Evolutionary conservation across 2,329 filamentous ascomycete genomes (phyloP).

Genomic region (Hymenoscyphus fraxineus): DNA sequence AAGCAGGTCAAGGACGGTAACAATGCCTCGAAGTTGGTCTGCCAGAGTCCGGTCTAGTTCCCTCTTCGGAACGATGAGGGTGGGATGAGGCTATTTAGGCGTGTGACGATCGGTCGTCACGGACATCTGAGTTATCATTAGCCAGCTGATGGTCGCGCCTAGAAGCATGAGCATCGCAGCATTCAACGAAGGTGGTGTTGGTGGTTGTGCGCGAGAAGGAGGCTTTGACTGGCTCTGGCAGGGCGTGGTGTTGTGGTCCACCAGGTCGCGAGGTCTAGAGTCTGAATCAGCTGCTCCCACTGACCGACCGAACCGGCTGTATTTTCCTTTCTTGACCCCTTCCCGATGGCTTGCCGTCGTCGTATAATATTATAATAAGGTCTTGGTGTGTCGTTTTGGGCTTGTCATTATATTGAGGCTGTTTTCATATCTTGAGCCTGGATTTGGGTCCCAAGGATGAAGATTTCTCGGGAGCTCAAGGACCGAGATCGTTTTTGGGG

Average conservation of each 20-base stretch:
- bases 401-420: not conserved
- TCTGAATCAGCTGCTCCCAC: not conserved
- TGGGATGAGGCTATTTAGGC: constrained; percentile 2
- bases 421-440: not conserved
- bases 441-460: not conserved
- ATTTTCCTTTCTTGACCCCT: not conserved
- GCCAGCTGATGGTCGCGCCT: not conserved
- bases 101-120: not conserved
- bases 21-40: too few relatives aligned
- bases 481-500: not conserved
- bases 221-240: not conserved
- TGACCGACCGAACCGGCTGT: not conserved
- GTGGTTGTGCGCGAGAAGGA: not conserved
- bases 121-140: not conserved
- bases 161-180: not conserved
- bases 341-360: not conserved
- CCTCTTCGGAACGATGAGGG: not conserved
- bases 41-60: not conserved
- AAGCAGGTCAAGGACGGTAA: not conserved
- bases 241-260: not conserved
- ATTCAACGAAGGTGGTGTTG: not conserved
- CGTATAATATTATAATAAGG: too few relatives aligned
- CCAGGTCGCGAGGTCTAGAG: not conserved
- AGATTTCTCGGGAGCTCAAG: not conserved
- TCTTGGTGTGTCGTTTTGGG: not conserved